phyloP scores from a whole-genome alignment of 2,329 filamentous ascomycete species.

The Trichocomaceae sp. region DNA sequence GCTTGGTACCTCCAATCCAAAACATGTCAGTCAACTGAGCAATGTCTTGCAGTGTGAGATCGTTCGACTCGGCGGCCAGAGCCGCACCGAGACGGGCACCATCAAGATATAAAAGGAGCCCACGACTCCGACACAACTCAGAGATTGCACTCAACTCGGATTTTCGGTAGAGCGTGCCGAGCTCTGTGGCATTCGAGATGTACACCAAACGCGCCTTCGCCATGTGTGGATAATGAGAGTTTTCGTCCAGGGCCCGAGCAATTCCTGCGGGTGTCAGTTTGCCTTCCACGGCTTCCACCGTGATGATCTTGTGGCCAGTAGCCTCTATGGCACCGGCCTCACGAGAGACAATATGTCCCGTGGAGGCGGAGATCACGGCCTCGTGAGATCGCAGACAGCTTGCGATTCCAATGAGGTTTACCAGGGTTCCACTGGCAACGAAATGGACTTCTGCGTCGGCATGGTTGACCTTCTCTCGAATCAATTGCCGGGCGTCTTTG shows the following conservation, averaged over 20 bases:
- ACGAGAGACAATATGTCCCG: constrained; percentile 46
- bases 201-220: constrained; percentile 48
- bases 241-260: constrained; percentile 40
- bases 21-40: constrained; percentile 47
- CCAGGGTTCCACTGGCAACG: constrained; percentile 48
- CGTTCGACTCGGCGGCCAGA: constrained; percentile 38
- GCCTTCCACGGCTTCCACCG: constrained; percentile 40
- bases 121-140: constrained; percentile 36
- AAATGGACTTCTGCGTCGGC: constrained; percentile 42
- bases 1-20: constrained; percentile 51
- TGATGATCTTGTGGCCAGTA: constrained; percentile 48
- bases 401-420: constrained; percentile 48
- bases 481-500: constrained; percentile 37
- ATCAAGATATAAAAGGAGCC: constrained; percentile 43
- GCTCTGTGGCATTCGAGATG: constrained; percentile 48
- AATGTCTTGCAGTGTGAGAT: constrained; percentile 41
- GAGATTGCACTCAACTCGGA: constrained; percentile 40
- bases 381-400: constrained; percentile 47
- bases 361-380: constrained; percentile 46
- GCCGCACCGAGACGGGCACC: constrained; percentile 44
- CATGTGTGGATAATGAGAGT: constrained; percentile 49
- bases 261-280: constrained; percentile 44
- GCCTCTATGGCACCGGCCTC: constrained; percentile 49
- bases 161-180: constrained; percentile 45
- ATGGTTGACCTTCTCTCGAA: constrained; percentile 29